These are phyloP conservation scores for Lupinus albus DNA, from an alignment of 306 rosid species.

Conservation along the genomic window DNA sequence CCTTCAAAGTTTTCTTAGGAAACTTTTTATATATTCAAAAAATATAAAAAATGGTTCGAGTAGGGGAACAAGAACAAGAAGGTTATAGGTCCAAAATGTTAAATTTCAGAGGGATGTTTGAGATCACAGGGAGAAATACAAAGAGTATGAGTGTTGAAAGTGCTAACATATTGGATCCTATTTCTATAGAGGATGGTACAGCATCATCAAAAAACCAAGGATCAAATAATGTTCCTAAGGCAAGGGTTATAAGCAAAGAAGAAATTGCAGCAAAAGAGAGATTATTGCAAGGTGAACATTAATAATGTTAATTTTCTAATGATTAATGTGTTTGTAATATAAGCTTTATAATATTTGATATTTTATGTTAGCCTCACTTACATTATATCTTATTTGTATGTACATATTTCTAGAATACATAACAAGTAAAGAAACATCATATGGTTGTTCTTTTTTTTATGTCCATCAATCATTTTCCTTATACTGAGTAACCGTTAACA, in stretches of 20 bases:
- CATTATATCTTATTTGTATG: too few relatives aligned
- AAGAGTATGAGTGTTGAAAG: slow-evolving; percentile 67
- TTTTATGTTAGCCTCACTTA: too few relatives aligned
- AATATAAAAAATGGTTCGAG: slow-evolving; percentile 46
- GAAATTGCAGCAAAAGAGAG: slow-evolving; percentile 53
- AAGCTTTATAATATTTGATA: too few relatives aligned
- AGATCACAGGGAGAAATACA: slow-evolving; percentile 45
- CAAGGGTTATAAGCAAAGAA: slow-evolving; percentile 45
- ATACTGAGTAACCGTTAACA: not conserved
- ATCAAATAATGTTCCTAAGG: slow-evolving; percentile 43
- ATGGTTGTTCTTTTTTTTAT: too few relatives aligned
- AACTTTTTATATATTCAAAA: not conserved
- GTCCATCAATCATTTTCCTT: too few relatives aligned
- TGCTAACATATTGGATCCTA: slow-evolving; percentile 25
- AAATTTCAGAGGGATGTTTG: slow-evolving; percentile 50
- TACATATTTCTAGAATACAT: too few relatives aligned
- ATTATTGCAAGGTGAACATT: slow-evolving; percentile 52
- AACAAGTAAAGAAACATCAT: too few relatives aligned
- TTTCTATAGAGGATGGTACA: slow-evolving; percentile 42
- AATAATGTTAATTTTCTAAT: not conserved
- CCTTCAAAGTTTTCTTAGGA: slow-evolving; percentile 35
- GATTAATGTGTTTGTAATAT: not conserved
- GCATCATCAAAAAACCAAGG: slow-evolving; percentile 54
- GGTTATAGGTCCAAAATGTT: slow-evolving; percentile 46
- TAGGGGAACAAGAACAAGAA: slow-evolving; percentile 53